Conservation (phyloP, 805 yeast genomes). For the Cyberlindnera xylosilytica region DNA sequence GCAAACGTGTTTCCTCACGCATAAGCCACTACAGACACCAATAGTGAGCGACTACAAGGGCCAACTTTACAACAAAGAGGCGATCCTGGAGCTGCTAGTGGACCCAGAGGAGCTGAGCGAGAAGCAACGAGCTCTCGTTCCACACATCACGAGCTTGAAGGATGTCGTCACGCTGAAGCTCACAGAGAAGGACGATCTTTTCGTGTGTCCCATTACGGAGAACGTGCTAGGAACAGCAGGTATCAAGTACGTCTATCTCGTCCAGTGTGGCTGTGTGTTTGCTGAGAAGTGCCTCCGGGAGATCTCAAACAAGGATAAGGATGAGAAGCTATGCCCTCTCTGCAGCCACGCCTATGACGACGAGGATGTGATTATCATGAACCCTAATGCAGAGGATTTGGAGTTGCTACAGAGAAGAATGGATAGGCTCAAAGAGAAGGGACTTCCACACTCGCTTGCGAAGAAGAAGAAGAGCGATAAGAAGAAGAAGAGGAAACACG, state of each 20-base stretch:
- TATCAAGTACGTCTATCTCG: slow-evolving; percentile 41
- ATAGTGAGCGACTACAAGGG: slow-evolving; percentile 73
- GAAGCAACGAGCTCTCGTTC: slow-evolving; percentile 26
- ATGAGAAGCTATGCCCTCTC: slow-evolving; percentile 34
- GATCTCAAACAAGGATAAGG: slow-evolving; percentile 13
- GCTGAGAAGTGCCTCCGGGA: slow-evolving; percentile 31
- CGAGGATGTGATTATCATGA: slow-evolving; percentile 37
- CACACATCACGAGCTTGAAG: slow-evolving; percentile 36
- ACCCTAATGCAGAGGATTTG: slow-evolving; percentile 28
- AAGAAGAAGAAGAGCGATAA: slow-evolving; percentile 25
- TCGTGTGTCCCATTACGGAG: slow-evolving; percentile 39
- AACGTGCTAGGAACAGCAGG: slow-evolving; percentile 35
- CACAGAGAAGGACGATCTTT: slow-evolving; percentile 16
- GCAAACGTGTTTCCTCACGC: slow-evolving; percentile 46
- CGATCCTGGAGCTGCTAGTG: slow-evolving; percentile 55
- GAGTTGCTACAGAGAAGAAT: slow-evolving; percentile 25
- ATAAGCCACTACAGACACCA: slow-evolving; percentile 42
- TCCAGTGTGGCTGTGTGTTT: slow-evolving; percentile 43
- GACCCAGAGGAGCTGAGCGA: slow-evolving; percentile 29
- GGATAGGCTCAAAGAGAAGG: slow-evolving; percentile 20
- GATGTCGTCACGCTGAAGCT: slow-evolving; percentile 46
- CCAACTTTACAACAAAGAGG: slow-evolving; percentile 57
- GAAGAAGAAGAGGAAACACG: slow-evolving; percentile 15
- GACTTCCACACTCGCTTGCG: slow-evolving; percentile 36
- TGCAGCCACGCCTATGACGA: slow-evolving; percentile 32